A percentile compares a stretch with the other conserved stretches of the same genome.
Conservation (phyloP, 2,329 filamentous ascomycete genomes). For the Cryphonectria parasitica region DNA sequence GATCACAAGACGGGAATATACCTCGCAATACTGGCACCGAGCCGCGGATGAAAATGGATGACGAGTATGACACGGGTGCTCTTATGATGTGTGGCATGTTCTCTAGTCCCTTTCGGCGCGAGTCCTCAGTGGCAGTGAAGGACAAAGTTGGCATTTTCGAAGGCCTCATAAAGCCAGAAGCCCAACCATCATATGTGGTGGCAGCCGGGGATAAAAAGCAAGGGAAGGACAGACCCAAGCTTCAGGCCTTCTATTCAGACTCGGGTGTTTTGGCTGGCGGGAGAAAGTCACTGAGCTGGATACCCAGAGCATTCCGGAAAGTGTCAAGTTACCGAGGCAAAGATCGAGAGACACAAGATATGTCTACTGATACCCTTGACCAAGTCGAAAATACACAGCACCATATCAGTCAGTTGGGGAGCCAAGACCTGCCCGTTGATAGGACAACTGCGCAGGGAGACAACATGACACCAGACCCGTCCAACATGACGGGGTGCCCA, state of each 20-base stretch:
- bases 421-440: not conserved
- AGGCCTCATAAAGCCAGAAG: constrained; percentile 20
- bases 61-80: not conserved
- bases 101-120: constrained; percentile 10
- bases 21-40: not conserved
- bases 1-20: not conserved
- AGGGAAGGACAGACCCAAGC: not conserved
- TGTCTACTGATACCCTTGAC: not conserved
- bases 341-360: not conserved
- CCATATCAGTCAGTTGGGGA: not conserved
- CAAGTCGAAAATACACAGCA: not conserved
- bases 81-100: constrained; percentile 15
- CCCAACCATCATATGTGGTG: not conserved
- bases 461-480: not conserved
- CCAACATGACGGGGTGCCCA: not conserved
- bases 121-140: not conserved
- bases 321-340: not conserved
- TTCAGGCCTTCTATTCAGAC: not conserved
- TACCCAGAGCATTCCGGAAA: constrained; percentile 4
- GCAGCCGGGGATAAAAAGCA: not conserved
- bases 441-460: not conserved
- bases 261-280: not conserved
- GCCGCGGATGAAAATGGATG: not conserved
- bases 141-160: constrained; percentile 24
- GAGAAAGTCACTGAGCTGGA: not conserved